Percentiles rank a stretch among this genome's conserved stretches.
Evolutionary conservation across 139 green algal species (phyloP).

Genomic region (Pedinophyceae sp.): DNA sequence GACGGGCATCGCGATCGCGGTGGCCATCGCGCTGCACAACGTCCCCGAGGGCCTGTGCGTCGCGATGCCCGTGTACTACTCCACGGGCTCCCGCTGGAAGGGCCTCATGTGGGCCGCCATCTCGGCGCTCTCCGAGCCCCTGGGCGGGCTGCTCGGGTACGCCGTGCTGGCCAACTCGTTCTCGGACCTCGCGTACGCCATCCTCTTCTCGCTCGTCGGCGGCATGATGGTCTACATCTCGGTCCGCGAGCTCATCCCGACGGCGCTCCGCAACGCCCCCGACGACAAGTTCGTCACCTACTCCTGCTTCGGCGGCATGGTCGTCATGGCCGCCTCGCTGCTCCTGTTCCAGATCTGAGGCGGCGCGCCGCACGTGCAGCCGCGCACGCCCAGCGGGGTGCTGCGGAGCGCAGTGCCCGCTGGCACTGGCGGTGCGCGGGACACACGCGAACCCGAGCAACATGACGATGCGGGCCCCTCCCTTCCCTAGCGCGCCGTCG

Average conservation of each 20-base stretch:
- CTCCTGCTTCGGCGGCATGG: constrained; percentile 43
- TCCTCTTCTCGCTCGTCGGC: constrained; percentile 51
- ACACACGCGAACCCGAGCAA: too few relatives aligned
- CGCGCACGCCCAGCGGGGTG: too few relatives aligned
- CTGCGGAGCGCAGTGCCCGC: too few relatives aligned
- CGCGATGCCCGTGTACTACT: constrained; percentile 82
- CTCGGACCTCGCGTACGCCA: constrained; percentile 13
- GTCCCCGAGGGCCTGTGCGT: constrained; percentile 58
- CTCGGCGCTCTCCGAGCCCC: constrained; percentile 47
- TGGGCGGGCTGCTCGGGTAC: constrained; percentile 48
- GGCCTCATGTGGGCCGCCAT: constrained; percentile 50
- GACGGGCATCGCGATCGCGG: constrained; percentile 36
- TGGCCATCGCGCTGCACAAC: constrained; percentile 69
- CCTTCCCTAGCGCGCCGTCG: too few relatives aligned
- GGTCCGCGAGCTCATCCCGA: constrained; percentile 62
- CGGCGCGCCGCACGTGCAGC: too few relatives aligned
- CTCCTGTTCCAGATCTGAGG: constrained; percentile 47
- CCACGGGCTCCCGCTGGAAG: constrained; percentile 47
- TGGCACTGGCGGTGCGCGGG: too few relatives aligned
- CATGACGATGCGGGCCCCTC: too few relatives aligned
- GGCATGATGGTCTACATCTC: constrained; percentile 71
- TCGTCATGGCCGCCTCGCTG: constrained; percentile 43
- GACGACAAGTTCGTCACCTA: constrained; percentile 30
- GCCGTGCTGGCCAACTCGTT: constrained; percentile 1
- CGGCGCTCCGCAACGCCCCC: constrained; percentile 53